Percentiles rank a stretch among this genome's conserved stretches.
phyloP scores from a whole-genome alignment of 2,329 filamentous ascomycete genomes.

The Penicillium concentricum region DNA sequence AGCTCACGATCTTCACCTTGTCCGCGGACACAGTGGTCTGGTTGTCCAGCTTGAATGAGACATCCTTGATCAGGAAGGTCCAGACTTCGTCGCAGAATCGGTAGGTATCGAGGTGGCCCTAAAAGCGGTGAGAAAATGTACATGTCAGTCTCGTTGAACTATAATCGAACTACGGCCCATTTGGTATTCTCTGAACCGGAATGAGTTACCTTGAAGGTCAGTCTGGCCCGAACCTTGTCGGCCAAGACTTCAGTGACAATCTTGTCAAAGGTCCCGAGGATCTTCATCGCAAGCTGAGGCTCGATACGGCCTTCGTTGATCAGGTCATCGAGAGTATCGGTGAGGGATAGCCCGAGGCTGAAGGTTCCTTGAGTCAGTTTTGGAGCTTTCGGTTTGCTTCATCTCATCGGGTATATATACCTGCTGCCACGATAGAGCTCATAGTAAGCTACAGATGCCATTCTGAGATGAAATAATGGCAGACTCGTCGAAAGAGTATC shows the following conservation, averaged over 20 bases:
- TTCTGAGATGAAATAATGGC: slow-evolving; percentile 27
- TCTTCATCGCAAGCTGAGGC: slow-evolving; percentile 98
- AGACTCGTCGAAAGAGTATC: slow-evolving; percentile 7
- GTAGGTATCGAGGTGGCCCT: slow-evolving; percentile 98
- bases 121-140: slow-evolving; percentile 8
- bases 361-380: slow-evolving; percentile 19
- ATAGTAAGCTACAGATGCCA: slow-evolving; percentile 65
- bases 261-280: slow-evolving; percentile 91
- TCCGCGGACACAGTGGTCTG: slow-evolving; percentile 74
- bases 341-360: slow-evolving; percentile 90
- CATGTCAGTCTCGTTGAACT: slow-evolving; percentile 13
- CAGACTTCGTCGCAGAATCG: slow-evolving; percentile 99
- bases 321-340: slow-evolving; percentile 94
- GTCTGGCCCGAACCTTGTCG: slow-evolving; percentile 84
- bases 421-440: slow-evolving; percentile 98
- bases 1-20: slow-evolving; percentile 97
- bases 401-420: slow-evolving; percentile 52
- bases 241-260: slow-evolving; percentile 87
- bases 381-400: not conserved
- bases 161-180: not conserved
- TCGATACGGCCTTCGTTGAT: slow-evolving; percentile 95
- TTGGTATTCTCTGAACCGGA: not conserved
- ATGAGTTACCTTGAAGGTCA: slow-evolving; percentile 83
- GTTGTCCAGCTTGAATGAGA: slow-evolving; percentile 96
- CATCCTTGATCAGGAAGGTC: slow-evolving; percentile 98